Conservation (phyloP, 257 asterid species). For the Capsicum chinense region DNA sequence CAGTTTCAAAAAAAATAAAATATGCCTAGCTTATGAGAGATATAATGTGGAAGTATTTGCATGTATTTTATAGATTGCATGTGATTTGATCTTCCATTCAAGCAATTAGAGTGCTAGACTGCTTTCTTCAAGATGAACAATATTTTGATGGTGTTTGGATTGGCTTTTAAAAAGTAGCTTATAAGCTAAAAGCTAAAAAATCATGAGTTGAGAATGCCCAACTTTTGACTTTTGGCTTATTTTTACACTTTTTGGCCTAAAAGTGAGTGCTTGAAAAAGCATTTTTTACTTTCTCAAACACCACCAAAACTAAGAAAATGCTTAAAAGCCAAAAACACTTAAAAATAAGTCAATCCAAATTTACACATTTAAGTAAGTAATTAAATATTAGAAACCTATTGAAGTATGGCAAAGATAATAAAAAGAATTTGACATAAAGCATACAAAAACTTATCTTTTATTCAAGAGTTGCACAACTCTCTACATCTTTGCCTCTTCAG, state of each 20-base stretch:
- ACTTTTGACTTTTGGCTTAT: too few relatives aligned
- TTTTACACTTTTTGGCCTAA: too few relatives aligned
- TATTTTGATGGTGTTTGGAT: background rate
- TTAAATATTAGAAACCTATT: background rate
- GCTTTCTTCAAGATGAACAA: background rate
- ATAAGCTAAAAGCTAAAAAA: too few relatives aligned
- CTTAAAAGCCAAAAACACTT: too few relatives aligned
- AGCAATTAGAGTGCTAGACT: background rate
- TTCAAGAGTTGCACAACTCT: background rate
- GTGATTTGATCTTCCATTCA: background rate
- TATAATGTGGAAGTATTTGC: background rate
- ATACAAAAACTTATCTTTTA: background rate
- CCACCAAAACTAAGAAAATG: too few relatives aligned
- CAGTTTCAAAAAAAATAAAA: background rate
- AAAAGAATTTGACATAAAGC: constrained; percentile 1
- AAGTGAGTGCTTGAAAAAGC: too few relatives aligned
- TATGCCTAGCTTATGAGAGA: background rate
- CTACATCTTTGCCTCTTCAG: constrained; percentile 6
- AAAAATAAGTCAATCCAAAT: background rate
- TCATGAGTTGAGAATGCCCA: too few relatives aligned
- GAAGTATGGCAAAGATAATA: background rate
- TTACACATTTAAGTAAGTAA: background rate
- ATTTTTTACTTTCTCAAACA: too few relatives aligned
- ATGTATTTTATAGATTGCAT: background rate
- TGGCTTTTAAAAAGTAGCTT: too few relatives aligned